These are phyloP conservation scores for Pestalotiopsis fici DNA, from an alignment of 2,329 filamentous ascomycete species.

Conservation along the genomic window DNA sequence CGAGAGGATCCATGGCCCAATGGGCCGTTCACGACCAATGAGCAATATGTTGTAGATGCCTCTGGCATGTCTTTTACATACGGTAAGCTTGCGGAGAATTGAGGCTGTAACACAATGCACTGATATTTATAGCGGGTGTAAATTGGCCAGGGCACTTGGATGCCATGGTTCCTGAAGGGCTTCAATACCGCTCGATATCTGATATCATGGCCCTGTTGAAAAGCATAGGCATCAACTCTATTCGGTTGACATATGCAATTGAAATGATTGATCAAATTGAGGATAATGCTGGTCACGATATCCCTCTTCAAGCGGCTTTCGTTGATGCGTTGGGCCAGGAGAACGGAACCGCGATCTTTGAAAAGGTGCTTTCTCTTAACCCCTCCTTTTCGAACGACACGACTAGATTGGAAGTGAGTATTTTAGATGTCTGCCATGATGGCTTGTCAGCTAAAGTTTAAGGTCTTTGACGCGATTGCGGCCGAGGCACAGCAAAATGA, in stretches of 20 bases:
- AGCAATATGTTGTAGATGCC: conserved; percentile 43
- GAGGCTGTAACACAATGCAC: not conserved
- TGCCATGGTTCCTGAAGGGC: conserved; percentile 65
- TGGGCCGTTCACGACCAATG: conserved; percentile 40
- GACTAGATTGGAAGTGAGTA: conserved; percentile 46
- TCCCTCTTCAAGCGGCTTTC: conserved; percentile 47
- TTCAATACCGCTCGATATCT: conserved; percentile 61
- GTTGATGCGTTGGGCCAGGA: conserved; percentile 45
- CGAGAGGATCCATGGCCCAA: conserved; percentile 32
- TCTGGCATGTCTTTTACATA: conserved; percentile 38
- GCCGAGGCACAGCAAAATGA: conserved; percentile 55
- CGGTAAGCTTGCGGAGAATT: not conserved
- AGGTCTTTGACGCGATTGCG: conserved; percentile 63
- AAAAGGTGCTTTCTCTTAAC: conserved; percentile 56
- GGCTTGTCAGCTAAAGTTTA: not conserved
- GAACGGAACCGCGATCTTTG: conserved; percentile 53
- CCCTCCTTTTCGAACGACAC: conserved; percentile 55
- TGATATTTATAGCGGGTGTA: conserved; percentile 47
- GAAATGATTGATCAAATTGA: conserved; percentile 64
- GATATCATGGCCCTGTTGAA: conserved; percentile 58
- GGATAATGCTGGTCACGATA: conserved; percentile 45
- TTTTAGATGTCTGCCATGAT: not conserved
- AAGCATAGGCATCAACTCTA: conserved; percentile 61
- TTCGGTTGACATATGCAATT: conserved; percentile 64
- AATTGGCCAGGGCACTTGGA: conserved; percentile 66